Conservation (phyloP, 805 yeast genomes). For the Clavispora fructus region DNA sequence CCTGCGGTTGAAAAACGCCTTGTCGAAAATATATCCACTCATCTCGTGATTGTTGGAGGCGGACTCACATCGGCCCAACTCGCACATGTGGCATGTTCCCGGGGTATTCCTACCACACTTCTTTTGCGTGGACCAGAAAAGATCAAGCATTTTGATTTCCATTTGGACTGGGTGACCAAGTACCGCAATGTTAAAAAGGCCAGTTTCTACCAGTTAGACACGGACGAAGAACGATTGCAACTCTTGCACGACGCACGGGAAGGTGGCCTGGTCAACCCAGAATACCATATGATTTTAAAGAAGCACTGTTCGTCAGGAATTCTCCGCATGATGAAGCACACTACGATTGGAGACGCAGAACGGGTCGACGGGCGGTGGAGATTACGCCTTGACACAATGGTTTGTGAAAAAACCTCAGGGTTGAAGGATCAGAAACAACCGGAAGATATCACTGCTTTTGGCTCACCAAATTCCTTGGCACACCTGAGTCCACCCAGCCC, state of each 20-base stretch:
- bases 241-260: slow-evolving; percentile 39
- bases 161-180: slow-evolving; percentile 47
- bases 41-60: slow-evolving; percentile 39
- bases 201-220: slow-evolving; percentile 37
- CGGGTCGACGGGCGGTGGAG: slow-evolving; percentile 18
- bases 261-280: slow-evolving; percentile 45
- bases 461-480: no score
- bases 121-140: slow-evolving; percentile 34
- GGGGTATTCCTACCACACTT: slow-evolving; percentile 30
- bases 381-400: slow-evolving; percentile 7
- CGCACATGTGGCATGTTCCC: slow-evolving; percentile 31
- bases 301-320: slow-evolving; percentile 26
- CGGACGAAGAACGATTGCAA: slow-evolving; percentile 36
- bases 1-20: slow-evolving; percentile 5
- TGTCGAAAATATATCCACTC: slow-evolving; percentile 2
- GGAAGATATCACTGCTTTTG: no score
- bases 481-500: no score
- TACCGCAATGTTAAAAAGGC: slow-evolving; percentile 41
- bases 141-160: slow-evolving; percentile 44
- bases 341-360: slow-evolving; percentile 19
- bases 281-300: slow-evolving; percentile 29
- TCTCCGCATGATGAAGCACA: slow-evolving; percentile 23
- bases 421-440: no score
- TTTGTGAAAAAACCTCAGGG: not conserved
- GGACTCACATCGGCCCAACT: slow-evolving; percentile 44